Evolutionary conservation across 2,329 filamentous ascomycete species (phyloP).

Genomic region (Cytospora paraplurivora): DNA sequence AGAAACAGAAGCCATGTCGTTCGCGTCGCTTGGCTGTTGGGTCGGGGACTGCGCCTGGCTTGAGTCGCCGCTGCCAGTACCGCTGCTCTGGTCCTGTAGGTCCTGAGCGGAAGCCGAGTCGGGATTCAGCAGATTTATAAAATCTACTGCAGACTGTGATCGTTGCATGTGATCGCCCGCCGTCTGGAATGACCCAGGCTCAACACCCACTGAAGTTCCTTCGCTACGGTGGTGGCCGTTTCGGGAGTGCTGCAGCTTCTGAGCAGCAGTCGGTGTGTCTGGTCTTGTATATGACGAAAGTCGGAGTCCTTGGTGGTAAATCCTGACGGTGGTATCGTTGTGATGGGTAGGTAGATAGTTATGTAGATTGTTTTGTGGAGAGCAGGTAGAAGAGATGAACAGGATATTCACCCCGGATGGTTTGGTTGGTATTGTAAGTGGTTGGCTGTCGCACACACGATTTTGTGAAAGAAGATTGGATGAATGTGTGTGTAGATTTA

Average conservation of each 20-base stretch:
- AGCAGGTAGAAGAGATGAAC: too few relatives aligned
- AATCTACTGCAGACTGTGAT: conserved; percentile 72
- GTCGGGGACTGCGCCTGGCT: conserved; percentile 35
- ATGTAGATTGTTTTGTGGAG: too few relatives aligned
- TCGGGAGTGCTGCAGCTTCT: conserved; percentile 16
- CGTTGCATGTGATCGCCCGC: conserved; percentile 70
- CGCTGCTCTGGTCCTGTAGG: conserved; percentile 31
- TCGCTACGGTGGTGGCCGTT: conserved; percentile 8
- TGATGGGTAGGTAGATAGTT: too few relatives aligned
- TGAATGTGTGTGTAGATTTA: not conserved
- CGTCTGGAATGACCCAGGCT: conserved; percentile 27
- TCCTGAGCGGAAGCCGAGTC: conserved; percentile 38
- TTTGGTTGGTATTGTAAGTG: too few relatives aligned
- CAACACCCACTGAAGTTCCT: conserved; percentile 7
- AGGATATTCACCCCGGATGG: too few relatives aligned
- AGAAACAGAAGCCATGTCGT: conserved; percentile 57
- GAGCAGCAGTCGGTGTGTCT: conserved; percentile 13
- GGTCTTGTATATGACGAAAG: conserved; percentile 6
- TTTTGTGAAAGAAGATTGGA: conserved; percentile 13
- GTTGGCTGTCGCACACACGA: not conserved
- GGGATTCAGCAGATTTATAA: conserved; percentile 74
- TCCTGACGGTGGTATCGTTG: too few relatives aligned
- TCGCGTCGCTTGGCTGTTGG: conserved; percentile 34
- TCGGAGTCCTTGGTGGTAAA: too few relatives aligned
- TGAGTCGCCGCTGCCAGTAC: conserved; percentile 29